These are phyloP conservation scores for Taphrina communis DNA, from an alignment of 1,139 yeast genomes.

Conservation along the genomic window DNA sequence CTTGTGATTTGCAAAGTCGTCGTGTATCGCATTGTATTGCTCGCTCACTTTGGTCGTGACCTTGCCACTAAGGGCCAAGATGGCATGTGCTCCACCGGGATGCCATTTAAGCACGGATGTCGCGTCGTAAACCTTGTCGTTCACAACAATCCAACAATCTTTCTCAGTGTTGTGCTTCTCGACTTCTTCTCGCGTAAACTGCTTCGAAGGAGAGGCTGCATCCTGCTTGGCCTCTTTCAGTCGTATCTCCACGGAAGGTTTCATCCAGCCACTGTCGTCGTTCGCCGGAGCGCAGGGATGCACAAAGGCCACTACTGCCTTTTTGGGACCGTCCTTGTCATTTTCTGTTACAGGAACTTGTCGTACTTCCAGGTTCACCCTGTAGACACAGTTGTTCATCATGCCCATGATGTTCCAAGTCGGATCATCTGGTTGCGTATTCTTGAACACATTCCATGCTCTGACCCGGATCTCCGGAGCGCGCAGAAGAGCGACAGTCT, in stretches of 20 bases:
- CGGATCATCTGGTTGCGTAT: constrained; percentile 52
- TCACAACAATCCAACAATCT: constrained; percentile 60
- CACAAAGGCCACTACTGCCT: constrained; percentile 46
- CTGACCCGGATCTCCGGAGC: constrained; percentile 50
- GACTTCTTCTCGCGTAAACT: constrained; percentile 38
- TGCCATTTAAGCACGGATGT: constrained; percentile 79
- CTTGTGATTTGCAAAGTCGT: constrained; percentile 48
- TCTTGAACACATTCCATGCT: constrained; percentile 52
- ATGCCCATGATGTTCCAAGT: constrained; percentile 53
- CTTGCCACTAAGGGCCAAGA: constrained; percentile 61
- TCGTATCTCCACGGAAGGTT: constrained; percentile 48
- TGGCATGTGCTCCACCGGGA: constrained; percentile 67
- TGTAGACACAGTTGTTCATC: constrained; percentile 53
- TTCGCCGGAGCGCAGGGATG: constrained; percentile 50
- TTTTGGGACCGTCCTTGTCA: constrained; percentile 6
- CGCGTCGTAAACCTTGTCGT: constrained; percentile 70
- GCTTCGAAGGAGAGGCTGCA: constrained; percentile 14
- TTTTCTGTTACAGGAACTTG: constrained; percentile 44
- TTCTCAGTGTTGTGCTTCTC: constrained; percentile 47
- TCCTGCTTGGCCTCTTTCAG: constrained; percentile 50
- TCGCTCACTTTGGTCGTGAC: constrained; percentile 62
- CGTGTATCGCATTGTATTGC: constrained; percentile 53
- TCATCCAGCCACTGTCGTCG: constrained; percentile 53
- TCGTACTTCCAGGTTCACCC: constrained; percentile 49
- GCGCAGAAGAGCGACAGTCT: constrained; percentile 45